These are phyloP conservation scores for Plectosphaerella cucumerina DNA, from an alignment of 2,329 filamentous ascomycete genomes.

Conservation along the genomic window DNA sequence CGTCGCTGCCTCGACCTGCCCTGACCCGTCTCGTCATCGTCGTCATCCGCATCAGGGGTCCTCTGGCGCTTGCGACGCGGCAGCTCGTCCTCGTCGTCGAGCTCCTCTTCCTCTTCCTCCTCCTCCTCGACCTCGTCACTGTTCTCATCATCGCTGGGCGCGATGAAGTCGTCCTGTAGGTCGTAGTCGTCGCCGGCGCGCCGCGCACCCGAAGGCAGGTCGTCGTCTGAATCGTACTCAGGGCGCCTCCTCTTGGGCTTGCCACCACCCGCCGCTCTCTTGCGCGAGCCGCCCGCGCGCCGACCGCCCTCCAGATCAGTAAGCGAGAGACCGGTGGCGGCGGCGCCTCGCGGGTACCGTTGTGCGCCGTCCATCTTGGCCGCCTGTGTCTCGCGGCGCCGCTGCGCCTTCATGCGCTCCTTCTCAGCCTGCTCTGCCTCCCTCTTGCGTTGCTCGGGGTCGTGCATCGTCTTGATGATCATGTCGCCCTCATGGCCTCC, in stretches of 20 bases:
- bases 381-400: constrained; percentile 63
- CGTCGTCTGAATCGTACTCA: constrained; percentile 76
- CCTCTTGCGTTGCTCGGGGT: constrained; percentile 72
- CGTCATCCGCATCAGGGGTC: constrained; percentile 43
- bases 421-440: constrained; percentile 72
- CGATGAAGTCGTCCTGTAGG: constrained; percentile 74
- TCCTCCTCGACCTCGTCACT: constrained; percentile 53
- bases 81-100: constrained; percentile 49
- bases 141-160: constrained; percentile 65
- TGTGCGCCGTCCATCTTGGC: constrained; percentile 59
- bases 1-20: constrained; percentile 45
- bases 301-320: constrained; percentile 64
- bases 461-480: constrained; percentile 66
- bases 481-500: constrained; percentile 54
- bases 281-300: constrained; percentile 44
- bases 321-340: constrained; percentile 58
- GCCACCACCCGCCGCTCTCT: constrained; percentile 46
- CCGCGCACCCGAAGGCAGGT: constrained; percentile 55
- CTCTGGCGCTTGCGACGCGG: constrained; percentile 45
- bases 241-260: constrained; percentile 50
- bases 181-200: constrained; percentile 75
- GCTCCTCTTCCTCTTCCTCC: constrained; percentile 60
- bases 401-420: constrained; percentile 63
- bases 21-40: constrained; percentile 46
- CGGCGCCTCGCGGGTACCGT: constrained; percentile 40